Evolutionary conservation across 176 grass and related monocot species (phyloP).

Genomic region (Phyllostachys edulis): DNA sequence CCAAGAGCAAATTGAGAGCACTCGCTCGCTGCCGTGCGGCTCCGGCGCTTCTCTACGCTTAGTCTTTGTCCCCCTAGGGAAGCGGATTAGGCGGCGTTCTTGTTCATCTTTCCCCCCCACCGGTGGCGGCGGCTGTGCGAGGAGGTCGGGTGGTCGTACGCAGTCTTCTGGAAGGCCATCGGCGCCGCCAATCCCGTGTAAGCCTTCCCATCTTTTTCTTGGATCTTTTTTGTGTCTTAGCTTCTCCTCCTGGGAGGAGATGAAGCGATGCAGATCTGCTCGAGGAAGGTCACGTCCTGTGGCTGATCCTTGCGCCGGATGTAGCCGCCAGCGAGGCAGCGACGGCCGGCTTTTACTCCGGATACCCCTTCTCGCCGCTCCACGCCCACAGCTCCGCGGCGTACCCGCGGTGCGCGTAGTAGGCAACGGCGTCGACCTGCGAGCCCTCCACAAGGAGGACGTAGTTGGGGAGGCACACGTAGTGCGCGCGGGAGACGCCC

Average conservation of each 20-base stretch:
- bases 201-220: too few species aligned
- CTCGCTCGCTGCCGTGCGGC: too few species aligned
- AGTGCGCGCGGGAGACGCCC: conserved; percentile 61
- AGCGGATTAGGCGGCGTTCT: too few species aligned
- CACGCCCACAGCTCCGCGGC: conserved; percentile 69
- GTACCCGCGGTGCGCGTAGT: conserved; percentile 74
- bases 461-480: conserved; percentile 65
- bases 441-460: conserved; percentile 29
- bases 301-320: conserved; percentile 71
- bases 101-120: too few species aligned
- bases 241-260: too few species aligned
- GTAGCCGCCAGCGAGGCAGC: conserved; percentile 64
- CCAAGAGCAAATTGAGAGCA: too few species aligned
- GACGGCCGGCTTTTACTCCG: conserved; percentile 61
- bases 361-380: conserved; percentile 53
- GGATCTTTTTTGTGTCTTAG: too few species aligned
- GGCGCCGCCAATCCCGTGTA: conserved; percentile 68
- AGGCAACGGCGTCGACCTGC: conserved; percentile 51
- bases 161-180: conserved; percentile 88
- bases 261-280: conserved; percentile 70
- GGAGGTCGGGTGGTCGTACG: conserved; percentile 91
- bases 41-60: too few species aligned
- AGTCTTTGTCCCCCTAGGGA: too few species aligned
- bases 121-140: conserved; percentile 77
- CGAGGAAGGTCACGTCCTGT: conserved; percentile 66